Evolutionary conservation across 805 yeast genomes (phyloP).

Genomic region (Teunomyces aglyptinius): DNA sequence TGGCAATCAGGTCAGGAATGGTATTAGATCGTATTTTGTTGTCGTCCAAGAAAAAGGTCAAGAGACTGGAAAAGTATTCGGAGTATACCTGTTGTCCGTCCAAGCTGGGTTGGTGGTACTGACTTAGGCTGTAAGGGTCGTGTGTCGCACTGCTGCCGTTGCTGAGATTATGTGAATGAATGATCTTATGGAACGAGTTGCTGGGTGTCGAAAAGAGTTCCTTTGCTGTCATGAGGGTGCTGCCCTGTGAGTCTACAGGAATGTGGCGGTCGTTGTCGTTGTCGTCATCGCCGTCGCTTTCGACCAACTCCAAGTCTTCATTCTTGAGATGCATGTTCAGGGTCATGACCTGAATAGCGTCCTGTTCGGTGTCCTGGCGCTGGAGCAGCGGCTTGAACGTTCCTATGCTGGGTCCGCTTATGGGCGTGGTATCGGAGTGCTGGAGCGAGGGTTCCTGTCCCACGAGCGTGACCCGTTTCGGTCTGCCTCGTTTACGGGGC

Average conservation of each 20-base stretch:
- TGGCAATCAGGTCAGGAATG: slow-evolving; percentile 41
- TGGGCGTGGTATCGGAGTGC: slow-evolving; percentile 36
- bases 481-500: slow-evolving; percentile 38
- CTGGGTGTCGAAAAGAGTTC: slow-evolving; percentile 44
- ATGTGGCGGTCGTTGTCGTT: slow-evolving; percentile 11
- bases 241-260: slow-evolving; percentile 16
- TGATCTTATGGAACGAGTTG: slow-evolving; percentile 34
- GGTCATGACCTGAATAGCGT: slow-evolving; percentile 35
- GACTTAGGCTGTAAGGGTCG: slow-evolving; percentile 41
- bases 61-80: slow-evolving; percentile 43
- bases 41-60: slow-evolving; percentile 55
- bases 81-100: slow-evolving; percentile 26
- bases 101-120: slow-evolving; percentile 34
- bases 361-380: slow-evolving; percentile 41
- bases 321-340: slow-evolving; percentile 31
- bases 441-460: slow-evolving; percentile 26
- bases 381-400: slow-evolving; percentile 21
- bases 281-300: slow-evolving; percentile 31
- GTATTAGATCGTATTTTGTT: slow-evolving; percentile 12
- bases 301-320: slow-evolving; percentile 37
- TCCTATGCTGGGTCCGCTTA: slow-evolving; percentile 32
- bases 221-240: slow-evolving; percentile 36
- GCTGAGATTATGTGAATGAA: slow-evolving; percentile 15
- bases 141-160: slow-evolving; percentile 10
- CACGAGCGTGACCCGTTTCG: slow-evolving; percentile 28